Base-by-base conservation (phyloP, 805 yeast genomes). In the Cyberlindnera meyerae region DNA sequence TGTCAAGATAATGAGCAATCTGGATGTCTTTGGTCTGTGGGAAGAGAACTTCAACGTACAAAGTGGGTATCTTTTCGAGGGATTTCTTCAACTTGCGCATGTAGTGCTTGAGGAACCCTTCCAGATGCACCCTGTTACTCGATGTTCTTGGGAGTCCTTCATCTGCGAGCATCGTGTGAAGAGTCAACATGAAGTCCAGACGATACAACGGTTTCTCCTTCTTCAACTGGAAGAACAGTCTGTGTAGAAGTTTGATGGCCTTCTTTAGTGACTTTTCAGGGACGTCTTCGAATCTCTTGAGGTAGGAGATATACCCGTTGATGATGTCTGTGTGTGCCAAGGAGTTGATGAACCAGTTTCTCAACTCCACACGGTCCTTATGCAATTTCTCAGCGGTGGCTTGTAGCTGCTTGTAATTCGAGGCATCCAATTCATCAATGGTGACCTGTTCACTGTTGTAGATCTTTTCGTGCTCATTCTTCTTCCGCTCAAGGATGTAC, bases 231-330 rank as follows among this genome's bases (percentile, higher is more conserved):
- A 81, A 78, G 46, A 87, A 77, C 1, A 86, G 59, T 21, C 84
- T 65, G 52, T 84, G 86, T 51, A 88, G 77, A 52, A 75, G 90
- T 1, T 81, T 65, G 8, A 93, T 54, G 9, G 82, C 78, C 32
- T 71, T 68, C 46, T 77, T 79, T 30, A 90, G 61, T 33, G 78
- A 79, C 11, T 62, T 67, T 36, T 76, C 76, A 1, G 70, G 58
- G 24, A 89, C 58, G 39, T 86, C 95, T 34, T 63, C 65, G 54
- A 69, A 86, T 42, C 79, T 66, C 8, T 71, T 61, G 28, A 90
- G 65, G 40, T 72, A 75, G 34, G 70, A 71, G 37, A 84, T 72
- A 51, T 81, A 86, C 1, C 87, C 71, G 29, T 79, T 70, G 2
- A 90, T 73, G 1, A 79, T 75, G 0, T 68, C 64, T 21, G 79